Base-by-base conservation (phyloP, 1,139 yeast species). In the Debaryomyces nepalensis region DNA sequence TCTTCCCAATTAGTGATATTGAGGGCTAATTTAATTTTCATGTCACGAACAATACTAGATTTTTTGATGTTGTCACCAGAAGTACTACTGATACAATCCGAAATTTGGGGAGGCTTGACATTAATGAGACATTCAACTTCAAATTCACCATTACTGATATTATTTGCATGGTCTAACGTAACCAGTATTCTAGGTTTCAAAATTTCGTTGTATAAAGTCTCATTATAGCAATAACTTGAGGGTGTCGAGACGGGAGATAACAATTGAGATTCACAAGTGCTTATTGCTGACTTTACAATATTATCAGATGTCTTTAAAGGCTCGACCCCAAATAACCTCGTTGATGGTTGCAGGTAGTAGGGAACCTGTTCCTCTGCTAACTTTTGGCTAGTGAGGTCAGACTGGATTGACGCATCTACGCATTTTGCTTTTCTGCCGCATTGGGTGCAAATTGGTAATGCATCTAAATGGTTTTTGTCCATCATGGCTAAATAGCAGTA, bases 51-150 rank as follows among this genome's bases (percentile, higher is more conserved):
- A 9, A 53, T 48, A 26, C 51, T 50, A 14, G 45, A 39, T n/a
- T 38, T 48, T 15, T 54, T 42, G 16, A 49, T 41, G 12, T 46
- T 42, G 10, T 59, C 62, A 6, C 43, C 44, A 8, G 47, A 40
- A 5, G 52, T 48, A 10, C 44, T 37, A 21, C 15, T 15, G 3
- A 39, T 27, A 9, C 29, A 44, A 16, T 44, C 44, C 34, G 39
- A 58, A 12, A 61, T 53, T 14, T 48, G 48, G 2, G 71, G 70
- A 2, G 70, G 58, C 39, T 55, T 61, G 9, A 67, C 48, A 22
- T 51, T 62, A 6, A 67, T 36, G 12, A 60, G 35, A 41, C 58
- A 64, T 27, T 54, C 52, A 21, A 65, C 39, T 15, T 56, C 58
- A 36, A 48, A 42, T 5, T 42, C 43, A 9, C 29, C 34, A 9